phyloP scores from a whole-genome alignment of 768 basidiomycete species.

The Kwoniella sp. region DNA sequence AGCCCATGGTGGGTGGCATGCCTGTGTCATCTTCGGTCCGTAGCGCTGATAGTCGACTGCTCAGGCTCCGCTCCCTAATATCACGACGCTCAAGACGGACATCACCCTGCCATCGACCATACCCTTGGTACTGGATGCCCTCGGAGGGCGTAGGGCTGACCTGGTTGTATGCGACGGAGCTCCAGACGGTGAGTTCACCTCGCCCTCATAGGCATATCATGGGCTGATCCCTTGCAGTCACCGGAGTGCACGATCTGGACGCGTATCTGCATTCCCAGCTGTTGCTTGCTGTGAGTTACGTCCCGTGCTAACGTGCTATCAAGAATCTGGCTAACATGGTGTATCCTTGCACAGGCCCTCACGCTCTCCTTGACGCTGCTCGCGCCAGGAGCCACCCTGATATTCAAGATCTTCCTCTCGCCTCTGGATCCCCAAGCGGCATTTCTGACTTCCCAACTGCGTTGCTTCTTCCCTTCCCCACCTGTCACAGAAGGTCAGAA shows the following conservation, averaged over 20 bases:
- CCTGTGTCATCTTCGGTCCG: background rate
- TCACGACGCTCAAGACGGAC: conserved; percentile 53
- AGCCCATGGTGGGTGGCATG: conserved; percentile 35
- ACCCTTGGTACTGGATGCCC: conserved; percentile 50
- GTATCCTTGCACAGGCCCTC: conserved; percentile 50
- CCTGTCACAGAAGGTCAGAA: background rate
- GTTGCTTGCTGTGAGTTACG: conserved; percentile 50
- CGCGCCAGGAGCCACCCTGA: conserved; percentile 51
- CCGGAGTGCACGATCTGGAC: conserved; percentile 55
- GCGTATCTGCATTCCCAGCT: conserved; percentile 54
- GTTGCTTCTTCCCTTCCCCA: conserved; percentile 50
- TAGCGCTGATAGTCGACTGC: background rate
- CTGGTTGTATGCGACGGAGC: conserved; percentile 55
- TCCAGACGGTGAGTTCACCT: conserved; percentile 50
- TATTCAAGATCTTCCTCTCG: conserved; percentile 54
- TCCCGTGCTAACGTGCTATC: background rate
- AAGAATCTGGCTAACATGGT: background rate
- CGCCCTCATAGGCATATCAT: background rate
- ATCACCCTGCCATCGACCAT: conserved; percentile 53
- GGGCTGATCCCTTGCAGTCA: conserved; percentile 40
- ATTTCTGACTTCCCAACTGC: conserved; percentile 51
- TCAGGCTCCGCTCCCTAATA: conserved; percentile 52
- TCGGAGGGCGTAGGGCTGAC: conserved; percentile 52
- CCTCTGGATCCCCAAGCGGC: conserved; percentile 47
- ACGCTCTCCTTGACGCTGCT: conserved; percentile 53